phyloP scores from a whole-genome alignment of 768 basidiomycete species.

The Suillus weaverae region DNA sequence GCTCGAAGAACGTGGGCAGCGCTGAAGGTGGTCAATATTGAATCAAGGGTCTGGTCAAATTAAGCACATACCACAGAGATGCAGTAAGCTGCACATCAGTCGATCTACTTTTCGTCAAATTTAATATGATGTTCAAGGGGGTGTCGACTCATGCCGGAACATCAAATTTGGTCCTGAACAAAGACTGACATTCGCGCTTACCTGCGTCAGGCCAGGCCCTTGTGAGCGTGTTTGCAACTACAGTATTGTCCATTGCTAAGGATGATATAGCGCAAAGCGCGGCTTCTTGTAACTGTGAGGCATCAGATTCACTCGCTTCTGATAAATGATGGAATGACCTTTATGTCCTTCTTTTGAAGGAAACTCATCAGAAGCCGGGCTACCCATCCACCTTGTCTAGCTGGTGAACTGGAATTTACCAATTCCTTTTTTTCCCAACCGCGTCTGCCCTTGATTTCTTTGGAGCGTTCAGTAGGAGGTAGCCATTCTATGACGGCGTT shows the following conservation, averaged over 20 bases:
- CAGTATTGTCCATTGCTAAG: slow-evolving; percentile 60
- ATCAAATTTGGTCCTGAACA: slow-evolving; percentile 10
- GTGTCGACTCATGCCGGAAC: slow-evolving; percentile 8
- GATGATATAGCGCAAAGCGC: slow-evolving; percentile 63
- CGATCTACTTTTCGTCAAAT: slow-evolving; percentile 56
- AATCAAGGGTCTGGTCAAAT: background rate
- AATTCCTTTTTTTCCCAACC: slow-evolving; percentile 72
- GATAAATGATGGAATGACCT: slow-evolving; percentile 38
- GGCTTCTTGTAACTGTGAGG: slow-evolving; percentile 61
- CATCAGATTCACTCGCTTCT: background rate
- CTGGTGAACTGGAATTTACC: slow-evolving; percentile 37
- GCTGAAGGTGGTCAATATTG: slow-evolving; percentile 32
- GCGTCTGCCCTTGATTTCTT: slow-evolving; percentile 56
- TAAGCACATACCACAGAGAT: slow-evolving; percentile 55
- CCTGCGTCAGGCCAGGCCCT: slow-evolving; percentile 45
- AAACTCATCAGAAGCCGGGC: slow-evolving; percentile 50
- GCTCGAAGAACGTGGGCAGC: slow-evolving; percentile 65
- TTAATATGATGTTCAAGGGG: slow-evolving; percentile 44
- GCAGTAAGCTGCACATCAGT: slow-evolving; percentile 69
- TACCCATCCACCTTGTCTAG: slow-evolving; percentile 59
- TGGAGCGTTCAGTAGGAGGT: slow-evolving; percentile 54
- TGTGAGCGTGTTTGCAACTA: slow-evolving; percentile 49
- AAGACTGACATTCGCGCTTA: slow-evolving; percentile 24
- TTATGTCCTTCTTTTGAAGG: slow-evolving; percentile 51
- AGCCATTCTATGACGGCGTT: slow-evolving; percentile 59